phyloP scores from a whole-genome alignment of 176 grass and related monocot species.

The Aegilops bicornis region DNA sequence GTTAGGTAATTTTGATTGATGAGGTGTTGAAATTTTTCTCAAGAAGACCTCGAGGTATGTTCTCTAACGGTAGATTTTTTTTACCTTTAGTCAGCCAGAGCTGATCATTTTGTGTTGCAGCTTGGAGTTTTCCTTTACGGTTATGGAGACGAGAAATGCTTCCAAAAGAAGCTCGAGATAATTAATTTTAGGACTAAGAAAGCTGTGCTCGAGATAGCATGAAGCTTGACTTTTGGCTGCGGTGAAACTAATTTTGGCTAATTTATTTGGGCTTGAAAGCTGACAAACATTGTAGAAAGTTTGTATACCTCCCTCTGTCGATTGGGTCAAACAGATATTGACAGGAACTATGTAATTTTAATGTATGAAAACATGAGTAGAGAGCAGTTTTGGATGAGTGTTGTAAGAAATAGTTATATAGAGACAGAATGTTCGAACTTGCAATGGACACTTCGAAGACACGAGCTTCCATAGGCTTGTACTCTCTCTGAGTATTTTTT shows the following conservation, averaged over 20 bases:
- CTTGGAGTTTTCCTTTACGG: conserved; percentile 26
- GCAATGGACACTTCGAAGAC: background rate
- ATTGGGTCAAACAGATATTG: background rate
- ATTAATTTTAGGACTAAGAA: conserved; percentile 22
- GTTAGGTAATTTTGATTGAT: conserved; percentile 68
- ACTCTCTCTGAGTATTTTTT: background rate
- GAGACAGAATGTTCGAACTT: background rate
- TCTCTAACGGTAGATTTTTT: background rate
- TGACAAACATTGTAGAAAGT: conserved; percentile 5
- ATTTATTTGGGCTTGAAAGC: conserved; percentile 24
- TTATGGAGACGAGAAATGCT: conserved; percentile 51
- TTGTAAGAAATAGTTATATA: conserved; percentile 20
- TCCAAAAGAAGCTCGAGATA: conserved; percentile 54
- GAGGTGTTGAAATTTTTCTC: conserved; percentile 75
- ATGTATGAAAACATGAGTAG: background rate
- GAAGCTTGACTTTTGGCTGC: background rate
- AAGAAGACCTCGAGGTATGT: conserved; percentile 60
- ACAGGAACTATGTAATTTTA: background rate
- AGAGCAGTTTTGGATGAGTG: conserved; percentile 15
- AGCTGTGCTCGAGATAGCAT: conserved; percentile 10
- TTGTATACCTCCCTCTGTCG: background rate
- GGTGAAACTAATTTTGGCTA: conserved; percentile 10
- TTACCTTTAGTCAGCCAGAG: background rate
- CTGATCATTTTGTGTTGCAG: conserved; percentile 24
- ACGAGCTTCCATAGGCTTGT: background rate